phyloP scores from a whole-genome alignment of 148 eudicot genomes.

The Fagopyrum tataricum region DNA sequence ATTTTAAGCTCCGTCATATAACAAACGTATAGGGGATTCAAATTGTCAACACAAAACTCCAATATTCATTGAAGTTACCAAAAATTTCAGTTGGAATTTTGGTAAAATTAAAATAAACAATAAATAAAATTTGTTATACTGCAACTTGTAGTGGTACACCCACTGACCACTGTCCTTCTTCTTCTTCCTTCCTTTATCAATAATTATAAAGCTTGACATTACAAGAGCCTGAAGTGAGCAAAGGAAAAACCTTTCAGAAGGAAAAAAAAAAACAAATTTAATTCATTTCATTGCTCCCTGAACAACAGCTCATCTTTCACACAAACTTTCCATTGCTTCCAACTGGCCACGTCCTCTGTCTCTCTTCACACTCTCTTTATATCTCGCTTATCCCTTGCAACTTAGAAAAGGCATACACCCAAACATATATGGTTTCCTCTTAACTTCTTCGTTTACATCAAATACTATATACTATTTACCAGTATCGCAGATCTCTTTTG shows the following conservation, averaged over 20 bases:
- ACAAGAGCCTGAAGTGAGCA: background rate
- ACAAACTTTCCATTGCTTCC: background rate
- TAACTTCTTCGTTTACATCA: background rate
- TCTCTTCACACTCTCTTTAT: background rate
- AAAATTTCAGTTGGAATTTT: no score
- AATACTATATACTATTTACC: background rate
- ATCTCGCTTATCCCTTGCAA: background rate
- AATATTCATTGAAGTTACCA: no score
- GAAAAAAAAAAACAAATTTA: background rate
- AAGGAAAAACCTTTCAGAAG: background rate
- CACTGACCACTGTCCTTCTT: background rate
- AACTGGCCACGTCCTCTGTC: constrained; percentile 8
- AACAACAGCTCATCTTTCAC: background rate
- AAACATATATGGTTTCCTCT: background rate
- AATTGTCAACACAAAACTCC: no score
- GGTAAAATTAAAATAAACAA: no score
- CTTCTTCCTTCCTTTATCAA: no score
- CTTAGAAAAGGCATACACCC: background rate
- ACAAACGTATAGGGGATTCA: no score
- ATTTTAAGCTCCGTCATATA: no score
- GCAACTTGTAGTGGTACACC: background rate
- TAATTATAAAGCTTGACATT: background rate
- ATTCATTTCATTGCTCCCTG: constrained; percentile 5
- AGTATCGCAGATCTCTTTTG: background rate
- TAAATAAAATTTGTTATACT: background rate